phyloP scores from a whole-genome alignment of 352 stramenopile species.

The Nothophytophthora sp. region DNA sequence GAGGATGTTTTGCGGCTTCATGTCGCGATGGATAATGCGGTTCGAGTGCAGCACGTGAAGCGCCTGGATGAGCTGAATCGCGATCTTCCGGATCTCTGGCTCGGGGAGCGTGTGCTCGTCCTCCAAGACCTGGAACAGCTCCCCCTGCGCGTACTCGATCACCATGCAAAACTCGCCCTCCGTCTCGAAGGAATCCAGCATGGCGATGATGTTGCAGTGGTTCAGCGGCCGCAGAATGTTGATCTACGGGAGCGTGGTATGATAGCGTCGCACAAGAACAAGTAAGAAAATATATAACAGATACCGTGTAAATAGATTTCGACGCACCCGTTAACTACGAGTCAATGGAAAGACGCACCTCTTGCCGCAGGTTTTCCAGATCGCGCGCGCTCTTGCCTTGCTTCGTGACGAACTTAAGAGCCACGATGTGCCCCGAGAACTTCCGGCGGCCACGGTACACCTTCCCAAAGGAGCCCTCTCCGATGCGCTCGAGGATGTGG shows the following conservation, averaged over 20 bases:
- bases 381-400: slow-evolving; percentile 91
- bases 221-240: slow-evolving; percentile 90
- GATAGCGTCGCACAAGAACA: not conserved
- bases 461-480: slow-evolving; percentile 89
- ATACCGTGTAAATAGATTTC: too few species aligned
- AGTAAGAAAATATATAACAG: not conserved
- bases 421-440: slow-evolving; percentile 88
- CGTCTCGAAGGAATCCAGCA: slow-evolving; percentile 96
- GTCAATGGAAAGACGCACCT: too few species aligned
- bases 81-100: slow-evolving; percentile 86
- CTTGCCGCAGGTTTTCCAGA: slow-evolving; percentile 89
- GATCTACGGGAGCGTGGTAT: slow-evolving; percentile 57
- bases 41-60: slow-evolving; percentile 95
- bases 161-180: slow-evolving; percentile 94
- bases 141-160: slow-evolving; percentile 93
- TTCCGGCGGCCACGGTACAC: slow-evolving; percentile 85
- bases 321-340: too few species aligned
- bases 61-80: slow-evolving; percentile 91
- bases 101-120: slow-evolving; percentile 91
- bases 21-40: slow-evolving; percentile 94
- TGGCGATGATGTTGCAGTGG: slow-evolving; percentile 95
- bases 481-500: slow-evolving; percentile 93
- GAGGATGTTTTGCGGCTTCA: slow-evolving; percentile 94
- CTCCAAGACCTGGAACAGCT: slow-evolving; percentile 94
- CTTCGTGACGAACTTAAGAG: slow-evolving; percentile 95